Evolutionary conservation across 1,139 yeast genomes (phyloP).

Genomic region (Saccharomycopsis hybrid): DNA sequence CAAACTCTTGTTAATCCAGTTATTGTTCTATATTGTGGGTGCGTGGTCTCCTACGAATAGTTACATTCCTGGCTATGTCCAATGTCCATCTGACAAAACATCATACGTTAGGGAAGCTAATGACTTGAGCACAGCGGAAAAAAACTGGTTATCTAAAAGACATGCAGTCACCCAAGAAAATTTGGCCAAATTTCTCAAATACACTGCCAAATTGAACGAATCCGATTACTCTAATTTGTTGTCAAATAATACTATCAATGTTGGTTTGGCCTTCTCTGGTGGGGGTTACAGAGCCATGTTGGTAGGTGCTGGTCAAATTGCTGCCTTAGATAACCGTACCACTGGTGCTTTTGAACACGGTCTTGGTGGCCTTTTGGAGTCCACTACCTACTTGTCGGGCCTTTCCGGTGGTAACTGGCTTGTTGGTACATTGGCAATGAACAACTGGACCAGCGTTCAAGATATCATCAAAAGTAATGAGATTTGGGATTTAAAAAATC

Average conservation of each 20-base stretch:
- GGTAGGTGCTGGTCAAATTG: constrained; percentile 77
- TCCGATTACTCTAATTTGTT: constrained; percentile 20
- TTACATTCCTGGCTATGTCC: constrained; percentile 57
- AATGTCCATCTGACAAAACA: constrained; percentile 20
- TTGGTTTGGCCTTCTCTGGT: constrained; percentile 80
- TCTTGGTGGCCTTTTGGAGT: constrained; percentile 59
- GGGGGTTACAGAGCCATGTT: constrained; percentile 94
- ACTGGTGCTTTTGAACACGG: constrained; percentile 46
- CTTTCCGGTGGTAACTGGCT: constrained; percentile 76
- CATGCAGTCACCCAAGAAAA: constrained; percentile 40
- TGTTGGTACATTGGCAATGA: constrained; percentile 57
- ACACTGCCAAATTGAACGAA: constrained; percentile 44
- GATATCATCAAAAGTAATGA: constrained; percentile 31
- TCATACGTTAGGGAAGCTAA: constrained; percentile 11
- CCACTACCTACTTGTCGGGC: constrained; percentile 58
- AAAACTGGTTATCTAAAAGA: constrained; percentile 4
- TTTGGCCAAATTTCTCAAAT: constrained; percentile 46
- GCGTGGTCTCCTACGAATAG: constrained; percentile 46
- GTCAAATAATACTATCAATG: constrained; percentile 28
- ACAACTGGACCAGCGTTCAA: constrained; percentile 57
- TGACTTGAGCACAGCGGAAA: not conserved
- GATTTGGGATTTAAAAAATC: constrained; percentile 57
- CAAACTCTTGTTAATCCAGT: too few relatives aligned
- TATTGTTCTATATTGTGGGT: not conserved
- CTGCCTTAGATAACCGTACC: constrained; percentile 76